Percentiles rank a stretch among this genome's conserved stretches.
These are phyloP conservation scores for Ceratonia siliqua DNA, from an alignment of 306 rosid genomes.

Conservation along the genomic window DNA sequence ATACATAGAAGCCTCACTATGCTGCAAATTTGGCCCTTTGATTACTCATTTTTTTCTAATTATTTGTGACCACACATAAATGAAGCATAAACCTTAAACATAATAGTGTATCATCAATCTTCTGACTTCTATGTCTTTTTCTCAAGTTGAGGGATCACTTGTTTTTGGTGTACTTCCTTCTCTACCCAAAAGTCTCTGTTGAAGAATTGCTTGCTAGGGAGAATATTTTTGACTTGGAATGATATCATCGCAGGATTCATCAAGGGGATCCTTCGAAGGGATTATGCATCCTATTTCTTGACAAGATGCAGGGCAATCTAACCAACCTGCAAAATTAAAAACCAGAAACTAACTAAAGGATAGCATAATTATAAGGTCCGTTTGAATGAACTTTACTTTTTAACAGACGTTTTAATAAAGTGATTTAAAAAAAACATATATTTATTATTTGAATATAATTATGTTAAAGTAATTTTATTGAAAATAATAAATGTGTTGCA, in stretches of 20 bases:
- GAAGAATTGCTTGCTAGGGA: slow-evolving; percentile 86
- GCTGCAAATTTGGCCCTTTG: slow-evolving; percentile 20
- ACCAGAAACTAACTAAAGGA: neutral
- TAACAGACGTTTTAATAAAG: too few relatives aligned
- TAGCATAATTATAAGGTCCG: slow-evolving; percentile 16
- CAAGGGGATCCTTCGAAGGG: slow-evolving; percentile 97
- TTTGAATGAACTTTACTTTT: too few relatives aligned
- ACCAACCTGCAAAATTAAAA: slow-evolving; percentile 77
- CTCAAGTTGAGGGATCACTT: slow-evolving; percentile 12
- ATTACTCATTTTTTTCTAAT: neutral
- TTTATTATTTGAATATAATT: too few relatives aligned
- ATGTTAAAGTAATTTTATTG: too few relatives aligned
- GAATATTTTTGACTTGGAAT: slow-evolving; percentile 75
- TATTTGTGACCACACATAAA: neutral
- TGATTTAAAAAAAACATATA: too few relatives aligned
- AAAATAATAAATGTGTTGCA: too few relatives aligned
- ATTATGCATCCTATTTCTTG: slow-evolving; percentile 70
- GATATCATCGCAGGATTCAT: slow-evolving; percentile 70
- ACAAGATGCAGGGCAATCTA: slow-evolving; percentile 81
- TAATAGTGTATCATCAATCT: slow-evolving; percentile 1
- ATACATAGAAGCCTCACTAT: neutral
- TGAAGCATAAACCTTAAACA: slow-evolving; percentile 12
- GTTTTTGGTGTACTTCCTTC: slow-evolving; percentile 59
- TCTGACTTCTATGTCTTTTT: slow-evolving; percentile 6
- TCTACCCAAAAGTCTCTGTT: slow-evolving; percentile 82